Evolutionary conservation across 31 red algal genomes (phyloP).

Genomic region (Porphyra umbilicalis): DNA sequence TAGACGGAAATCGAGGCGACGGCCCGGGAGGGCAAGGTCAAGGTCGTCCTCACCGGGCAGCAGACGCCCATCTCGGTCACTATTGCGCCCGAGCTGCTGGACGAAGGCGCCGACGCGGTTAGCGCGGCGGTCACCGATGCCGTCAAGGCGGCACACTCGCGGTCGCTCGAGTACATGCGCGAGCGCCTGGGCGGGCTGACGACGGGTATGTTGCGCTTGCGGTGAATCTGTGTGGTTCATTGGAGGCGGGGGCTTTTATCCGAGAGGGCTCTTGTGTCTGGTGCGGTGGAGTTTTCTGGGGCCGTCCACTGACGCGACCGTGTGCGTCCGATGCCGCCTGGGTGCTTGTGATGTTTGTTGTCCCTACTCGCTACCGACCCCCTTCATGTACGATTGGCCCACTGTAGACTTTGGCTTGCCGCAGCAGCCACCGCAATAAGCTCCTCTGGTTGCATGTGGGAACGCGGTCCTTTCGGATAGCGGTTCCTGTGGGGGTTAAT

Average conservation of each 20-base stretch:
- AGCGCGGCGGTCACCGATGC: slow-evolving; percentile 22
- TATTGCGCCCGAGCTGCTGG: slow-evolving; percentile 16
- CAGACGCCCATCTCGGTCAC: slow-evolving; percentile 23
- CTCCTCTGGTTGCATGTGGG: neutral
- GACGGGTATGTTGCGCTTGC: neutral
- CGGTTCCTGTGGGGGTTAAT: too few species aligned
- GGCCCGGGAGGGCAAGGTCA: slow-evolving; percentile 65
- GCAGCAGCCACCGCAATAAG: neutral
- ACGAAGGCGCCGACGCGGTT: slow-evolving; percentile 24
- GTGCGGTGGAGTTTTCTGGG: neutral
- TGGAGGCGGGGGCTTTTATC: neutral
- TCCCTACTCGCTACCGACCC: neutral
- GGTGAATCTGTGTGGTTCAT: neutral
- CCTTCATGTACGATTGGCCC: neutral
- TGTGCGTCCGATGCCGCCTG: too few species aligned
- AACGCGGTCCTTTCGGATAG: too few species aligned
- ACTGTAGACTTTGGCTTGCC: neutral
- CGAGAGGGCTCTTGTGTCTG: neutral
- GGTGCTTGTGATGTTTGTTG: neutral
- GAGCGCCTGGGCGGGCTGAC: neutral
- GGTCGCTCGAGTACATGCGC: slow-evolving; percentile 1
- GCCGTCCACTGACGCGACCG: too few species aligned
- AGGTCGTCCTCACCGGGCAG: slow-evolving; percentile 62
- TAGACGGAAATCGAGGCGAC: slow-evolving; percentile 77
- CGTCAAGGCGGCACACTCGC: slow-evolving; percentile 1